Evolutionary conservation across 2,329 filamentous ascomycete genomes (phyloP).

Genomic region (Alternaria ethzedia): DNA sequence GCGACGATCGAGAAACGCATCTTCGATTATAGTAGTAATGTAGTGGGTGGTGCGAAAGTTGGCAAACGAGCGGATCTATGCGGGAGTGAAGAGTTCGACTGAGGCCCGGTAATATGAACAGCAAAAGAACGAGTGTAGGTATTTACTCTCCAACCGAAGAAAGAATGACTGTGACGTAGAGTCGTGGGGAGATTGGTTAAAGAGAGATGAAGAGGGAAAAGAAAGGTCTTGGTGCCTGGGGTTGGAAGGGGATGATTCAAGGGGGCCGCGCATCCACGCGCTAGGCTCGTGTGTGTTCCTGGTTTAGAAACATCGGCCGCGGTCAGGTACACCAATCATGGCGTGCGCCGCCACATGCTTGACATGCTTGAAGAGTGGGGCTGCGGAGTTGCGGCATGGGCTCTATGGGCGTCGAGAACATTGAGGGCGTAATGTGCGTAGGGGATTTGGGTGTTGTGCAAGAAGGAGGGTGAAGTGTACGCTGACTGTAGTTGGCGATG

Average conservation of each 20-base stretch:
- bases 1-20: constrained; percentile 48
- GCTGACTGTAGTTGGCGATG: not conserved
- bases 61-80: not conserved
- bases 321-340: constrained; percentile 26
- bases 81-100: not conserved
- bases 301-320: constrained; percentile 7
- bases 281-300: constrained; percentile 6
- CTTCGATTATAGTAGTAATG: constrained; percentile 10
- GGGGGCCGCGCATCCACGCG: constrained; percentile 28
- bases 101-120: not conserved
- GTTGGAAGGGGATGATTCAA: constrained; percentile 26
- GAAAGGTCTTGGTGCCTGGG: constrained; percentile 4
- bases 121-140: constrained; percentile 21
- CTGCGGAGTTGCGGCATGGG: constrained; percentile 11
- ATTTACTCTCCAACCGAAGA: constrained; percentile 19
- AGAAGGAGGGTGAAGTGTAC: not conserved
- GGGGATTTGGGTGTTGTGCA: not conserved
- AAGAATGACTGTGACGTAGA: constrained; percentile 35
- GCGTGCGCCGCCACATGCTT: constrained; percentile 2
- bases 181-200: constrained; percentile 9
- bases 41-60: not conserved
- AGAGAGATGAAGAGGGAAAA: constrained; percentile 18
- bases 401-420: not conserved
- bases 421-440: not conserved
- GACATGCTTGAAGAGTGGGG: constrained; percentile 15